Conservation (phyloP, 257 asterid genomes). For the Ligustrum vulgare region DNA sequence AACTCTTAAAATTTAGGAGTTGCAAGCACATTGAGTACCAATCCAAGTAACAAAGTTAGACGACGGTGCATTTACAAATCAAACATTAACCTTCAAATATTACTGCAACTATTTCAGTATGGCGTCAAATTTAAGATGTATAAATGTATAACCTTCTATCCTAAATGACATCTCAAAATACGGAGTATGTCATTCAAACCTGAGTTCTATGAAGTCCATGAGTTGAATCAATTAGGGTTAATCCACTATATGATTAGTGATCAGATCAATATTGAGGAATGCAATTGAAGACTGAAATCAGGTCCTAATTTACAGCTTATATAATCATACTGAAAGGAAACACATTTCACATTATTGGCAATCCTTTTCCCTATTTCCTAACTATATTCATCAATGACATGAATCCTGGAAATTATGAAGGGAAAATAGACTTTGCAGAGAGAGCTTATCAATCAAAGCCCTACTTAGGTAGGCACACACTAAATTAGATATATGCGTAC, state of each 20-base stretch:
- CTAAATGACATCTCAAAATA: neutral
- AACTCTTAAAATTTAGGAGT: neutral
- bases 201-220: neutral
- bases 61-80: neutral
- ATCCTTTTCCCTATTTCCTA: neutral
- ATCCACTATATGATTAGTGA: neutral
- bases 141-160: neutral
- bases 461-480: neutral
- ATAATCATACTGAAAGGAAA: neutral
- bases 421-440: neutral
- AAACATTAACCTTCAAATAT: neutral
- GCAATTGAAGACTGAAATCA: neutral
- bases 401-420: neutral
- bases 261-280: neutral
- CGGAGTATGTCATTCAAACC: neutral
- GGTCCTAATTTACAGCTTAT: neutral
- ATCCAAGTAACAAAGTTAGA: neutral
- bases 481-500: slow-evolving; percentile 30
- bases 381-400: neutral
- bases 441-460: neutral
- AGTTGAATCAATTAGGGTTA: neutral
- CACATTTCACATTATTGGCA: neutral
- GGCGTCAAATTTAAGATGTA: neutral
- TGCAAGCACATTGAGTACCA: neutral
- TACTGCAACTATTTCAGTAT: neutral